Percentiles rank a stretch among this genome's conserved stretches.
Evolutionary conservation across 495 filamentous ascomycete species (phyloP).

Genomic region (Xylaria bambusicola): DNA sequence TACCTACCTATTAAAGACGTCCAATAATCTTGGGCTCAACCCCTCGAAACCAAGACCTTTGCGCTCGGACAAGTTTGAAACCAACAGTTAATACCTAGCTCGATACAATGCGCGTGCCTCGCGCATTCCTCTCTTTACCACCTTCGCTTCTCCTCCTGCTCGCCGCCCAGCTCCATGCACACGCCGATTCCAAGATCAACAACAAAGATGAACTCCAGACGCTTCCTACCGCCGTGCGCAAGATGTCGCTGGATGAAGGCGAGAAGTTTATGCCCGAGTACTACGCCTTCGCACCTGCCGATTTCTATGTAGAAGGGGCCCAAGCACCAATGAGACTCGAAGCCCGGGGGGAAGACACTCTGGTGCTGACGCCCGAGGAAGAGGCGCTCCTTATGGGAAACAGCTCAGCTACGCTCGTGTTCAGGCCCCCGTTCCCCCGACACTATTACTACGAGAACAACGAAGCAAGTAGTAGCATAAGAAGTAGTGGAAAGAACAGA

Average conservation of each 20-base stretch:
- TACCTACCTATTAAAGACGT: no score
- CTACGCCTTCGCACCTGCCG: slow-evolving; percentile 46
- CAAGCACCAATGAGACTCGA: slow-evolving; percentile 25
- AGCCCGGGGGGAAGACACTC: slow-evolving; percentile 9
- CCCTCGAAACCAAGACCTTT: not conserved
- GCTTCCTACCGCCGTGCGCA: slow-evolving; percentile 55
- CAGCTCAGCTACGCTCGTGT: slow-evolving; percentile 31
- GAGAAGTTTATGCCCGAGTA: slow-evolving; percentile 80
- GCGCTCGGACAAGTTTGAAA: not conserved
- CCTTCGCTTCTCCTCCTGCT: slow-evolving; percentile 53
- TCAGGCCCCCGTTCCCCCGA: slow-evolving; percentile 41
- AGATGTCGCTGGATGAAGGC: slow-evolving; percentile 79
- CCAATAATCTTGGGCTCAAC: not conserved
- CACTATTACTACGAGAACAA: slow-evolving; percentile 26
- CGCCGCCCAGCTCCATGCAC: slow-evolving; percentile 31
- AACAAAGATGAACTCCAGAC: not conserved
- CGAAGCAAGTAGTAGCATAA: not conserved
- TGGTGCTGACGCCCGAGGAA: slow-evolving; percentile 21
- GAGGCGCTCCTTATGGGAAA: slow-evolving; percentile 28
- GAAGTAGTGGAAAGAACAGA: not conserved
- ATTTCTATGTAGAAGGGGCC: not conserved
- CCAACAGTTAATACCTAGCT: not conserved
- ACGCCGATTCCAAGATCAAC: slow-evolving; percentile 24
- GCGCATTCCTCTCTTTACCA: slow-evolving; percentile 46
- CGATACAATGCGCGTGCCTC: slow-evolving; percentile 40